Base-by-base conservation (phyloP, 768 basidiomycete species). In the Serendipita vermifera region DNA sequence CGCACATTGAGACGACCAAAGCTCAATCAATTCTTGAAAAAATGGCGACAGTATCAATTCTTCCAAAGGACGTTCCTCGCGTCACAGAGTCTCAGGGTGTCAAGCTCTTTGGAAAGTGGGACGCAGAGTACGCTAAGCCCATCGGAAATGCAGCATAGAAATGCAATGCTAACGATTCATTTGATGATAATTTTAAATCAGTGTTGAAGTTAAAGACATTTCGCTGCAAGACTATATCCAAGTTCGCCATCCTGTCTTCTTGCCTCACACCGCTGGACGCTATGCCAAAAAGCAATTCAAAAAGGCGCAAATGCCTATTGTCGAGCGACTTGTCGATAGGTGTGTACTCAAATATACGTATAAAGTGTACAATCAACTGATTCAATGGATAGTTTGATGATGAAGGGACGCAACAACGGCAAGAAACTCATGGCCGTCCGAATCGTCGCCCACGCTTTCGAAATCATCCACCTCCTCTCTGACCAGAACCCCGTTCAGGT, bases 371-470 rank as follows among this genome's bases (percentile, higher is more conserved):
- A 32, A n/a, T 29, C 38, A 11, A 22, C n/a, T 46, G 7, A 26
- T 41, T 36, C 31, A 31, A 11, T 43, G 20, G 24, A 3, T 63
- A 94, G 91, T 72, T 75, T 99, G 70, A 99, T 99, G 96, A 99
- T 99, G 96, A 96, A 98, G 77, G 96, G 96, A 60, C 92, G 96
- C 73, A 99, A 98, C 84, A 98, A 93, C 75, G 96, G 96, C 69
- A 97, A 98, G 79, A 98, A 98, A 76, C 83, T 98, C 70, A 75
- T 99, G 72, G 85, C 96, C 66, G 89, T 99, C 72, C 91, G 96
- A 73, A 99, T 99, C 67, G 96, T 99, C 67, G 88, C 91, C 59
- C 96, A 99, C 73, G 88, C 96, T 33, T 99, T 99, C 71, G 96
- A 99, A 76, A 93, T 99, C 71, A 93, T 98, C 75, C 87, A 98